Evolutionary conservation across 257 asterid species (phyloP), one percentile per base, ranked within the genome.

Genomic region (Agastache rugosa): DNA sequence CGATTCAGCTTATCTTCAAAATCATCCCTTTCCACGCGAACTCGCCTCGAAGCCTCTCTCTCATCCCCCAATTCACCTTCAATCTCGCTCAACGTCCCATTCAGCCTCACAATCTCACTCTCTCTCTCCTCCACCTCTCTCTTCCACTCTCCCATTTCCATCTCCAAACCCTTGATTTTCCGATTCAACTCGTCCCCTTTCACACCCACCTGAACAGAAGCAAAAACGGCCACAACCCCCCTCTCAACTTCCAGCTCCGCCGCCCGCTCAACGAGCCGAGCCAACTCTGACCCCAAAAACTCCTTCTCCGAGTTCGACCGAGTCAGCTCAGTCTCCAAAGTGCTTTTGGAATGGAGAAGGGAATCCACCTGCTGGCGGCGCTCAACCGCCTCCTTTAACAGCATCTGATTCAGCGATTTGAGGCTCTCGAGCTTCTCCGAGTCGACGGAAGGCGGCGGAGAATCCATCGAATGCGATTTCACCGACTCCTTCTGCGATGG

Each of bases 341-440:
- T 79, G 50, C 61, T 81, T 11, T 84, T 89, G 0, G 84, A 78
- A 59, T 76, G 83, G 53, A 53, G 41, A 10, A 90, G 91, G 42
- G 93, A 76, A 8, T 80, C 90, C 73, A 93, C 88, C 81, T 81
- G 87, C 69, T 87, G 85, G 56, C 98, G 93, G 55, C 90, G 88
- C 79, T 85, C 94, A 56, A 79, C 23, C 1, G 88, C 81, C 86
- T 91, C 91, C 83, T 82, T 88, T 3, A 93, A 78, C 53, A 93
- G 95, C 76, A 80, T 80, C 27, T 59, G 83, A 37, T 93, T 93
- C 23, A 93, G 88, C 2, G 89, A 80, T 76, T 88, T 93, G 62
- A 93, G 87, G 56, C 42, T 84, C 60, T 90, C 89, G 14, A 86
- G 56, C 74, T 87, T 86, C 73, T 79, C 90, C 19, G 76, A 45